Base-by-base conservation (phyloP, 108 stramenopile genomes). In the Craspedostauros australis region DNA sequence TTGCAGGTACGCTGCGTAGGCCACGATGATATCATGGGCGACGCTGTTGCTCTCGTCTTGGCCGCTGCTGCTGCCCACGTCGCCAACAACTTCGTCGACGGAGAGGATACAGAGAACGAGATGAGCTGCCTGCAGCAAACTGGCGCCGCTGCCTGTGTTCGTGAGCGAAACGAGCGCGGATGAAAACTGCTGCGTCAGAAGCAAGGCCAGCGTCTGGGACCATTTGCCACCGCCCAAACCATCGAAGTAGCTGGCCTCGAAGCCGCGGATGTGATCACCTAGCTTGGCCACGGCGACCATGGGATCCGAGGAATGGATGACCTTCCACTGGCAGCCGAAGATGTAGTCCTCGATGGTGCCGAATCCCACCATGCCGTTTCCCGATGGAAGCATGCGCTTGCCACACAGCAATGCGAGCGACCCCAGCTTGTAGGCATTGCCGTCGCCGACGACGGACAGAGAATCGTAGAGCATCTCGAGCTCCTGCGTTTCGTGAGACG, bases 261-360 rank as follows among this genome's bases (percentile, higher is more conserved):
- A 87, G 33, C 80, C 52, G 11, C 64, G 73, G 31, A 91, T 72
- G 8, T 66, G 54, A n/a, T 52, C 53, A 11, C 81, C 82, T 15
- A 91, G 50, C 9, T 39, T 39, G 16, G 71, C 46, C 12, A 91
- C 50, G 29, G 68, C 76, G 16, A 54, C 40, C 20, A 21, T 8
- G 12, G 74, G 43, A 21, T 57, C 37, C 43, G 77, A 64, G 11
- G 44, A 37, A 28, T 66, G 72, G 26, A 70, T 47, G 4, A 79
- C 87, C 23, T 70, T 39, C 85, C 83, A 87, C 16, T 86, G 44
- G 0, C 70, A 53, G 2, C 65, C 78, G 44, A 78, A 85, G 34
- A 91, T 49, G 49, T 84, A 91, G 50, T 91, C 90, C 55, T 91
- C 90, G 29, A 87, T 65, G 7, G 86, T 85, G 16, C 42, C 56